These are phyloP conservation scores for Spergularia azorica DNA, from an alignment of 179 eudicot species.

Conservation along the genomic window DNA sequence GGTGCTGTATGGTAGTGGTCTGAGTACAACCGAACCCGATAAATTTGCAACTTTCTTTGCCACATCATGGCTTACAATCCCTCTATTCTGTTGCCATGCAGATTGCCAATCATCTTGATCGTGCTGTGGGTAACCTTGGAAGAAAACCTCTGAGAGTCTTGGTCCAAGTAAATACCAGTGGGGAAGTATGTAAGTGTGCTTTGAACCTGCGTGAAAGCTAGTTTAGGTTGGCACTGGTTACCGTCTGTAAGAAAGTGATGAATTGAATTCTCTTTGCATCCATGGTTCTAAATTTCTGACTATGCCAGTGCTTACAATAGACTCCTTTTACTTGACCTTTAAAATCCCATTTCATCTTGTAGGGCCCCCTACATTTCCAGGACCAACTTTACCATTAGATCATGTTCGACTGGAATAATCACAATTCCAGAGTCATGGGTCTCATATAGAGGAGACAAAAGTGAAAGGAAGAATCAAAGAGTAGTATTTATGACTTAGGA, in stretches of 20 bases:
- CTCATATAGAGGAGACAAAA: neutral
- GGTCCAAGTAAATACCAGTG: conserved; percentile 96
- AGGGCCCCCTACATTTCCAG: neutral
- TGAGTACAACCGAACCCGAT: neutral
- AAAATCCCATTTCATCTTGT: neutral
- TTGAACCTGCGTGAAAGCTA: neutral
- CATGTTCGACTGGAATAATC: neutral
- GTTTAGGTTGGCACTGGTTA: neutral
- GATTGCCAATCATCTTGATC: conserved; percentile 94
- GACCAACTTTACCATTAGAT: neutral
- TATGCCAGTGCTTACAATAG: neutral
- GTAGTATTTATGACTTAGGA: neutral
- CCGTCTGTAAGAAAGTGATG: neutral
- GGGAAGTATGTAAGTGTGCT: conserved; percentile 76
- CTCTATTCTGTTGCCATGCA: conserved; percentile 27
- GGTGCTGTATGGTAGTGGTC: neutral
- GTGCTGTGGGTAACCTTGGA: conserved; percentile 70
- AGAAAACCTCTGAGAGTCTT: conserved; percentile 80
- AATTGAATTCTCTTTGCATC: neutral
- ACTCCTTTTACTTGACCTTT: neutral
- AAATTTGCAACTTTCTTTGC: neutral
- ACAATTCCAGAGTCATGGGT: neutral
- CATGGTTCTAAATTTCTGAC: neutral
- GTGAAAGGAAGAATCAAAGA: neutral
- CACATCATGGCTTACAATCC: neutral